phyloP scores from a whole-genome alignment of 2,329 filamentous ascomycete species.

The Trichophyton mentagrophytes region DNA sequence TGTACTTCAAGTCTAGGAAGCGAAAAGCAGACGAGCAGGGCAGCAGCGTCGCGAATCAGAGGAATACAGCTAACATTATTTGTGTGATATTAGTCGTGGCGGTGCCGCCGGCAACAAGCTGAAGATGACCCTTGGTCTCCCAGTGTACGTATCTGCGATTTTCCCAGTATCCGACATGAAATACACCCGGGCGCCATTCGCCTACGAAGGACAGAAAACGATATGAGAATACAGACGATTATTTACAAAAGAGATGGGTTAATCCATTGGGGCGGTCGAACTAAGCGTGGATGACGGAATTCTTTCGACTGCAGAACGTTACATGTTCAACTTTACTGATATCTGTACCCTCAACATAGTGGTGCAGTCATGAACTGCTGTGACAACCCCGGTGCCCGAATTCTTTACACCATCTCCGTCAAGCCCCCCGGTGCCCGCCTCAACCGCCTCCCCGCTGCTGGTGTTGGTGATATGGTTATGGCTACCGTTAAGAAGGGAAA shows the following conservation, averaged over 20 bases:
- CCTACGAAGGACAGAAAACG: background rate
- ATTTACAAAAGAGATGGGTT: background rate
- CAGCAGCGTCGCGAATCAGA: constrained; percentile 11
- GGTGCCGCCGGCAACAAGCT: constrained; percentile 99
- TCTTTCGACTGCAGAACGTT: background rate
- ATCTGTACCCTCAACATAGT: constrained; percentile 37
- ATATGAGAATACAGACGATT: too few species aligned
- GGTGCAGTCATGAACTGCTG: constrained; percentile 99
- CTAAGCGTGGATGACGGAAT: background rate
- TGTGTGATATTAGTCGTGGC: constrained; percentile 43
- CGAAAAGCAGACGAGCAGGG: background rate
- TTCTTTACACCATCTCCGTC: constrained; percentile 99
- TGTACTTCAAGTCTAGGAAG: background rate
- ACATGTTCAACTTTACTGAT: background rate
- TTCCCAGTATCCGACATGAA: background rate
- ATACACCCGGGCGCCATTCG: background rate
- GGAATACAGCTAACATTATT: constrained; percentile 14
- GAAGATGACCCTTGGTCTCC: constrained; percentile 99
- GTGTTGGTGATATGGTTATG: constrained; percentile 99
- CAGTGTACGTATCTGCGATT: constrained; percentile 58
- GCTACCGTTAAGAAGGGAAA: constrained; percentile 99
- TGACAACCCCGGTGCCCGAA: constrained; percentile 97
- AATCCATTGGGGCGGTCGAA: background rate
- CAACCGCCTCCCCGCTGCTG: constrained; percentile 91
- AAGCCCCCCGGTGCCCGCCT: constrained; percentile 96